Percentiles rank a stretch among this genome's conserved stretches.
These are phyloP conservation scores for Macrophomina tecta DNA, from an alignment of 2,329 filamentous ascomycete species.

Conservation along the genomic window DNA sequence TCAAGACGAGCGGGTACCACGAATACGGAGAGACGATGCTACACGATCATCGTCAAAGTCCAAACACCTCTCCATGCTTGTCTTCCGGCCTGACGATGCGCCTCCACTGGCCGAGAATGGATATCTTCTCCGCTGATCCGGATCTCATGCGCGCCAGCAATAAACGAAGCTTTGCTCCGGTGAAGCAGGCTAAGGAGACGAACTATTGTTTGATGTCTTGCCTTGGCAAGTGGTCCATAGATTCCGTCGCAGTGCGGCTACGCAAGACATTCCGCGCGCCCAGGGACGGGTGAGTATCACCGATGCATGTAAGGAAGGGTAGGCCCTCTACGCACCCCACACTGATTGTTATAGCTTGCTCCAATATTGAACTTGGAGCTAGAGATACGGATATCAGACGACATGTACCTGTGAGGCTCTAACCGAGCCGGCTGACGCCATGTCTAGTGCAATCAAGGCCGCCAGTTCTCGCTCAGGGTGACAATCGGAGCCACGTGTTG, in stretches of 20 bases:
- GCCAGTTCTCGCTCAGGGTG: neutral
- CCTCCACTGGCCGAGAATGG: neutral
- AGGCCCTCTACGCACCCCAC: neutral
- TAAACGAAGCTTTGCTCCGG: neutral
- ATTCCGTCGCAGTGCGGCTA: neutral
- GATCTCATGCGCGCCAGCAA: neutral
- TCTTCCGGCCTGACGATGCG: constrained; percentile 9
- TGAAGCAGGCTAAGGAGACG: constrained; percentile 7
- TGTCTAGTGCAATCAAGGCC: neutral
- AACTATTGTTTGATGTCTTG: constrained; percentile 4
- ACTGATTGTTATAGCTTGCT: neutral
- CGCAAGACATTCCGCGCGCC: neutral
- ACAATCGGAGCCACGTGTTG: neutral
- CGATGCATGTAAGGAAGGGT: constrained; percentile 7
- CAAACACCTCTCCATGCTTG: neutral
- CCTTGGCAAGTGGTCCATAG: neutral
- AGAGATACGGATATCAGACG: neutral
- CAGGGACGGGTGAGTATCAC: neutral
- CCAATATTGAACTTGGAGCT: neutral
- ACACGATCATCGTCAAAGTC: constrained; percentile 5
- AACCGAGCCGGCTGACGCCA: neutral
- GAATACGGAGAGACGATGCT: neutral
- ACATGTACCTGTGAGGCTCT: neutral
- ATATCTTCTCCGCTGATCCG: neutral
- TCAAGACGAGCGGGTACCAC: neutral